Evolutionary conservation across 257 asterid species (phyloP).

Genomic region (Capsicum rhomboideum): DNA sequence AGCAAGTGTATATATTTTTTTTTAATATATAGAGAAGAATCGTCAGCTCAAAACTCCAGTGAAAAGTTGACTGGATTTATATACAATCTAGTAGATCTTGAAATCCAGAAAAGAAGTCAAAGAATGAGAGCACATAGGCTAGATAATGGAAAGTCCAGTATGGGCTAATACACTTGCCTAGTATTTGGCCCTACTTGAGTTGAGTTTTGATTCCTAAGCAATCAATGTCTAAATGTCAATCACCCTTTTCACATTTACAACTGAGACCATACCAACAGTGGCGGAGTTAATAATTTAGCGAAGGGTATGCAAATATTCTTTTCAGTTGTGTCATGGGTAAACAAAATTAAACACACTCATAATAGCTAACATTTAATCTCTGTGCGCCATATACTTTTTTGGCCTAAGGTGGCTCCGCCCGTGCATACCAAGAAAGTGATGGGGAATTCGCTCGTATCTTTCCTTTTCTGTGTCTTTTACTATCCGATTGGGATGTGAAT

Average conservation of each 20-base stretch:
- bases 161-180: not conserved
- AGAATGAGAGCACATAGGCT: not conserved
- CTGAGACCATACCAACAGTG: not conserved
- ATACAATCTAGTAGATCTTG: not conserved
- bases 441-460: not conserved
- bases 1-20: not conserved
- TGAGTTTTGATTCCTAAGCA: not conserved
- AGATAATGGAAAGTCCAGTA: not conserved
- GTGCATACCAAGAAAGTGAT: not conserved
- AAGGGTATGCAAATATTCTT: too few species aligned
- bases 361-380: too few species aligned
- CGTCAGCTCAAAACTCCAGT: not conserved
- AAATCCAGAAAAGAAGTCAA: not conserved
- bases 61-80: not conserved
- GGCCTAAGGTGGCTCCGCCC: too few species aligned
- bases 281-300: too few species aligned
- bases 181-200: not conserved
- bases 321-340: too few species aligned
- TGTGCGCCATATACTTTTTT: too few species aligned
- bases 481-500: too few species aligned
- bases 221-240: not conserved
- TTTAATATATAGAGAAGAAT: not conserved
- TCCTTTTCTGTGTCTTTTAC: not conserved
- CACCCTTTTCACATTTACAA: not conserved
- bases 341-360: too few species aligned